Percentiles rank a stretch among this genome's conserved stretches.
Conservation (phyloP, 805 yeast species). For the Lipomyces sp. region DNA sequence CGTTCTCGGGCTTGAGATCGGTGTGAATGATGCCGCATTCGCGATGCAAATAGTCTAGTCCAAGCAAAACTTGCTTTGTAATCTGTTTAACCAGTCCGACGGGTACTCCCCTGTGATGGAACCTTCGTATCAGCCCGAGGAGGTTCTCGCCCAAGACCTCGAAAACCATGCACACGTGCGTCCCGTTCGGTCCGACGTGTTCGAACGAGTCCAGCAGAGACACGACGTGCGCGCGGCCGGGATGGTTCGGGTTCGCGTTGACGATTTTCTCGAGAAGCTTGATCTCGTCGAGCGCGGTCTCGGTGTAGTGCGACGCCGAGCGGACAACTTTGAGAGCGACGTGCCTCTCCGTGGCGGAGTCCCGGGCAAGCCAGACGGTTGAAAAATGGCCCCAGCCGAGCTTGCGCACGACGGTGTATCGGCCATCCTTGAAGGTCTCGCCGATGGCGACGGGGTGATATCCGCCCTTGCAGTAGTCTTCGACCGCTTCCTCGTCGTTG, state of each 20-base stretch:
- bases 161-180: constrained; percentile 94
- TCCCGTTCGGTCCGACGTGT: constrained; percentile 87
- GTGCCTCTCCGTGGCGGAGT: constrained; percentile 49
- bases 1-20: constrained; percentile 71
- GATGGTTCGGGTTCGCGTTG: constrained; percentile 62
- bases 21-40: constrained; percentile 74
- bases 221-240: constrained; percentile 79
- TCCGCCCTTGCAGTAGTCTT: constrained; percentile 89
- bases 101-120: constrained; percentile 76
- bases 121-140: constrained; percentile 76
- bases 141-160: constrained; percentile 95
- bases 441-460: constrained; percentile 93
- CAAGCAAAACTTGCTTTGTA: constrained; percentile 70
- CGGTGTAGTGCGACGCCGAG: constrained; percentile 85
- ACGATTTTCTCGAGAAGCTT: constrained; percentile 64
- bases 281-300: constrained; percentile 92
- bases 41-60: constrained; percentile 68
- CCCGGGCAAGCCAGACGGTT: constrained; percentile 87
- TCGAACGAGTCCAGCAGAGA: constrained; percentile 77
- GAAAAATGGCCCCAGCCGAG: constrained; percentile 99
- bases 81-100: constrained; percentile 72
- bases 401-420: constrained; percentile 79
- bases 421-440: constrained; percentile 70
- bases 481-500: constrained; percentile 73
- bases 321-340: constrained; percentile 95